Base-by-base conservation (phyloP, 208 protist genomes). In the Leishmania mexicana region DNA sequence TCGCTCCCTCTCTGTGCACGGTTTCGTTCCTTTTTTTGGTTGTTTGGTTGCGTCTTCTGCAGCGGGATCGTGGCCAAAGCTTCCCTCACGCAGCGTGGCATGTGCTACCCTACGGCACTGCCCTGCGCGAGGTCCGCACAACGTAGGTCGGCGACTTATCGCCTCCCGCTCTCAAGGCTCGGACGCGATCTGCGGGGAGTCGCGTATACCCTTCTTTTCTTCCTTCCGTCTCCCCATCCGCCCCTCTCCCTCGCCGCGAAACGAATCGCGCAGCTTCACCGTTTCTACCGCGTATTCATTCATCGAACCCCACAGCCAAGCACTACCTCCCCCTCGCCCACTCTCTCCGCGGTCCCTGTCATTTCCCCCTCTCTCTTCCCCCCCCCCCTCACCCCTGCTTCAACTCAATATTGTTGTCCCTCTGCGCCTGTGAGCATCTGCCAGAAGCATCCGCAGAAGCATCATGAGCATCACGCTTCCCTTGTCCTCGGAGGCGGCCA, bases 361-460 rank as follows among this genome's bases (percentile, higher is more conserved):
- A 21, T n/a, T 53, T 53, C 49, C 54, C 11, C 54, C 65, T 72
- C 5, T 21, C 11, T 15, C 65, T 21, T 21, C 64, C 1, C 3
- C 54, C 28, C 54, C 67, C 24, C 38, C 67, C 24, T 6, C 51
- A 54, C 51, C 51, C 51, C 19, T 40, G 31, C 40, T 28, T 38
- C 40, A 11, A 47, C 35, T 47, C 24, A 28, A 72, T 49, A n/a
- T 35, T 17, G 24, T 8, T 54, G 13, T n/a, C 7, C 35, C 49
- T 13, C 28, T 54, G 17, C 31, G 21, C 73, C 5, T 45, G 21
- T 11, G 28, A n/a, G 3, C 17, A 28, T 28, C 49, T 60, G 35
- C 75, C n/a, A 47, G 42, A 38, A 67, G 53, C 75, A 79, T 68
- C 58, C 31, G 15, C 75, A 10, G 13, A n/a, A 62, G 51, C 40